Evolutionary conservation across 805 yeast species (phyloP).

Genomic region (Crinitomyces ghanaensis): DNA sequence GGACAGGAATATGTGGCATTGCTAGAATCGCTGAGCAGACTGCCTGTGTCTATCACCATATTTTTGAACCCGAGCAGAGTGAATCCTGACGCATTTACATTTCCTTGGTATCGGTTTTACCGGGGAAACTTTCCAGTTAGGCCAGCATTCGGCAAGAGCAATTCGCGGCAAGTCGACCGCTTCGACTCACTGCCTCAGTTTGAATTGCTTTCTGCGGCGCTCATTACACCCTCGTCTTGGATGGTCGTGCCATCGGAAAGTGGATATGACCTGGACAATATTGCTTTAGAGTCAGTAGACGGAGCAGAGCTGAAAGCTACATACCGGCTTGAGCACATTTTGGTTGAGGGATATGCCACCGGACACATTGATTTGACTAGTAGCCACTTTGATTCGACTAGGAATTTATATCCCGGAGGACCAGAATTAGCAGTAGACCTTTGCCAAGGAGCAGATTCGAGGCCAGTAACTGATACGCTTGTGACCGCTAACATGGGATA

Average conservation of each 20-base stretch:
- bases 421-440: slow-evolving; percentile 42
- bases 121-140: slow-evolving; percentile 32
- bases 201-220: slow-evolving; percentile 40
- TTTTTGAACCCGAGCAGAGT: slow-evolving; percentile 44
- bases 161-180: slow-evolving; percentile 17
- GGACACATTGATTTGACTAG: slow-evolving; percentile 34
- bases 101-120: slow-evolving; percentile 50
- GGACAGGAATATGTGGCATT: slow-evolving; percentile 54
- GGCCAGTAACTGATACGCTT: slow-evolving; percentile 41
- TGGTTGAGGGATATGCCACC: slow-evolving; percentile 68
- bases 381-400: too few species aligned
- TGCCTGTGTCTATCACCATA: slow-evolving; percentile 42
- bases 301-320: slow-evolving; percentile 31
- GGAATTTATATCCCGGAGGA: too few species aligned
- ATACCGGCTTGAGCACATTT: slow-evolving; percentile 41
- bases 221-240: slow-evolving; percentile 62
- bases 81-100: slow-evolving; percentile 25
- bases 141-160: slow-evolving; percentile 22
- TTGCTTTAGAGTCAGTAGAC: slow-evolving; percentile 33
- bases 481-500: slow-evolving; percentile 80
- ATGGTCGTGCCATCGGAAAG: slow-evolving; percentile 41
- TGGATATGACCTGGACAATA: slow-evolving; percentile 51
- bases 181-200: slow-evolving; percentile 43
- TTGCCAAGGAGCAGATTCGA: slow-evolving; percentile 15
- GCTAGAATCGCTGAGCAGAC: slow-evolving; percentile 27